A percentile compares a stretch with the other conserved stretches of the same genome.
Evolutionary conservation across 371 early-diverging fungal genomes (phyloP).

Genomic region (Dichotomocladium elegans): DNA sequence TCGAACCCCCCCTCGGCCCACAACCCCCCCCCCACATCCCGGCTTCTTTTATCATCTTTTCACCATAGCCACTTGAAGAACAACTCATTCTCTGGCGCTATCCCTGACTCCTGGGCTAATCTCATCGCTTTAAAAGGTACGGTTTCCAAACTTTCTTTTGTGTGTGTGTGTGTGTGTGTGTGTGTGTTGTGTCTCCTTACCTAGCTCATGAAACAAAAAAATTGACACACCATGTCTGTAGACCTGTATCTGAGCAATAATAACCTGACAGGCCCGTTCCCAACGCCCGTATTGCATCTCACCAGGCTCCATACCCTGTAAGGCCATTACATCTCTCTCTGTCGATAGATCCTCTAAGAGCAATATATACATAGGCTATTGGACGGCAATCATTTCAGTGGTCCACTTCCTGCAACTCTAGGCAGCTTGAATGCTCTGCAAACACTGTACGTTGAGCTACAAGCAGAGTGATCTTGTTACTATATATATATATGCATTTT

Average conservation of each 20-base stretch:
- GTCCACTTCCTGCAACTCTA: constrained; percentile 20
- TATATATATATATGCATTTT: not conserved
- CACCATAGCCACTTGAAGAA: constrained; percentile 36
- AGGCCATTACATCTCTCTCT: not conserved
- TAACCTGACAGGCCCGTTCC: constrained; percentile 31
- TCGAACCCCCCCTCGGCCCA: too few species aligned
- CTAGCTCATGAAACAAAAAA: too few species aligned
- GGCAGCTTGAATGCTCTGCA: constrained; percentile 16
- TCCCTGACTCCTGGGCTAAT: constrained; percentile 32
- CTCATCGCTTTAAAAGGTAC: constrained; percentile 10
- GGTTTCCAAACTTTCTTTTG: not conserved
- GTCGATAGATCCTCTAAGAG: not conserved
- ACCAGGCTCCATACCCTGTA: constrained; percentile 21
- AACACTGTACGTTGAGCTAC: constrained; percentile 21
- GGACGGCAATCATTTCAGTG: constrained; percentile 31
- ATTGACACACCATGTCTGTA: too few species aligned
- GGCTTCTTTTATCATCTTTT: not conserved
- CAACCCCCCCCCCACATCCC: too few species aligned
- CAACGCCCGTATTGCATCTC: constrained; percentile 16
- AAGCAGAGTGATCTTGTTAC: not conserved
- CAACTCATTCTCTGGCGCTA: constrained; percentile 36
- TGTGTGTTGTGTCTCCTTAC: not conserved
- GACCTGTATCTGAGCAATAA: constrained; percentile 39
- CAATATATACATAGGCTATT: constrained; percentile 3
- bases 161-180: too few species aligned